phyloP scores from a whole-genome alignment of 1,284 basidiomycete genomes.

The Phaffia rhodozyma region DNA sequence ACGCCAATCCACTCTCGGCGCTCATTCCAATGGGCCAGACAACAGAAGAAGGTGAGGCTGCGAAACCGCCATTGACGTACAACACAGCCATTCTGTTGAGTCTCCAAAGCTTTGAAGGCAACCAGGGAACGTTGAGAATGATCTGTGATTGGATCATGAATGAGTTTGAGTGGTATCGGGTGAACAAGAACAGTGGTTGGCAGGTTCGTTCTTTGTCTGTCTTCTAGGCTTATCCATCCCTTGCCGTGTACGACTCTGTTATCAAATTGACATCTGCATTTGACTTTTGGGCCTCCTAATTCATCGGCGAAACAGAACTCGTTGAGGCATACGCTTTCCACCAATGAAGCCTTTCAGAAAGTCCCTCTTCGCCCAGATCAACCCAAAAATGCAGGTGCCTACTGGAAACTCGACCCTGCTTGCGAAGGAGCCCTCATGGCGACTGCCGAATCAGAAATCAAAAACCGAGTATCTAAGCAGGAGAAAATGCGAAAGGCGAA shows the following conservation, averaged over 20 bases:
- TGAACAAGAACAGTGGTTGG: slow-evolving; percentile 68
- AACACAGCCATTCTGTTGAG: slow-evolving; percentile 35
- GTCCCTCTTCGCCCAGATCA: slow-evolving; percentile 67
- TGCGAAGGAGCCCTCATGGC: slow-evolving; percentile 10
- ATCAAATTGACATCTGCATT: background rate
- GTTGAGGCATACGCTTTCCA: slow-evolving; percentile 80
- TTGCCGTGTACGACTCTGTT: background rate
- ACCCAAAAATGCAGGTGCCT: slow-evolving; percentile 67
- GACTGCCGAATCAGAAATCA: slow-evolving; percentile 7
- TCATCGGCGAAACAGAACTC: slow-evolving; percentile 51
- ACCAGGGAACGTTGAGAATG: slow-evolving; percentile 79
- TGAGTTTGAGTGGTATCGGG: slow-evolving; percentile 77
- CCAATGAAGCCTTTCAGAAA: slow-evolving; percentile 76
- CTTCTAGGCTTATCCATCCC: background rate
- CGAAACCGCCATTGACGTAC: slow-evolving; percentile 35
- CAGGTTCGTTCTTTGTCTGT: slow-evolving; percentile 45
- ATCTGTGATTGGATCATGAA: slow-evolving; percentile 85
- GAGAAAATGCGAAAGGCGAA: slow-evolving; percentile 1
- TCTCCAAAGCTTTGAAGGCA: slow-evolving; percentile 38
- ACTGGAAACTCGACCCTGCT: slow-evolving; percentile 73
- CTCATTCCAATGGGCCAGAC: slow-evolving; percentile 30
- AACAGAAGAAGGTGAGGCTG: slow-evolving; percentile 28
- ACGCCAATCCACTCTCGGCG: slow-evolving; percentile 23
- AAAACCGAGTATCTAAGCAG: background rate
- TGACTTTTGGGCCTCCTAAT: background rate